These are phyloP conservation scores for Acorus calamus DNA, from an alignment of 106 monocot genomes.

Conservation along the genomic window DNA sequence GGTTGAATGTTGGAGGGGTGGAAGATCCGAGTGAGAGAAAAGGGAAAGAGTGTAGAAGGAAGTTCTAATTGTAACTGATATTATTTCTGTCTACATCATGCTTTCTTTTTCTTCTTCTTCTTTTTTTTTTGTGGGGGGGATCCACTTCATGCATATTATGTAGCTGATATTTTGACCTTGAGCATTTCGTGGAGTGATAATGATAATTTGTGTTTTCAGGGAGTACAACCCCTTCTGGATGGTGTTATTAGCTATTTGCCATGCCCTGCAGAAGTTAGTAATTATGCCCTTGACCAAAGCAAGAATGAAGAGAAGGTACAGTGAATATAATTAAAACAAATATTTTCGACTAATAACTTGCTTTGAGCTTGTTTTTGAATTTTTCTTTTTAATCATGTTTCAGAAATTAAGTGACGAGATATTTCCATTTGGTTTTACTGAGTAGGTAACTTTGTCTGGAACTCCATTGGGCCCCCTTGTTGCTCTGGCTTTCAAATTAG, in stretches of 20 bases:
- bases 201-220: conserved; percentile 30
- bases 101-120: too few relatives aligned
- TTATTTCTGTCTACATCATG: too few relatives aligned
- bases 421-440: not conserved
- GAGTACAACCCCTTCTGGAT: conserved; percentile 94
- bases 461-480: conserved; percentile 78
- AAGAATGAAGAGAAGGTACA: conserved; percentile 90
- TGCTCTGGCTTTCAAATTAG: conserved; percentile 93
- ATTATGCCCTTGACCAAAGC: conserved; percentile 85
- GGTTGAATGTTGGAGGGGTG: too few relatives aligned
- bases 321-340: not conserved
- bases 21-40: too few relatives aligned
- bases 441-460: conserved; percentile 75
- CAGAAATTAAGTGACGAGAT: not conserved
- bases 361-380: not conserved
- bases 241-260: conserved; percentile 91
- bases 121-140: too few relatives aligned
- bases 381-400: not conserved
- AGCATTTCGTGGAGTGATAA: too few relatives aligned
- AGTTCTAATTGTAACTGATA: too few relatives aligned
- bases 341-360: too few relatives aligned
- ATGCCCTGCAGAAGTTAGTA: conserved; percentile 84
- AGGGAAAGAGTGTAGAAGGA: too few relatives aligned
- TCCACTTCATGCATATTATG: too few relatives aligned
- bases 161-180: too few relatives aligned